Percentiles rank a stretch among this genome's conserved stretches.
Conservation (phyloP, 805 yeast genomes). For the Metschnikowia cerradonensis region DNA sequence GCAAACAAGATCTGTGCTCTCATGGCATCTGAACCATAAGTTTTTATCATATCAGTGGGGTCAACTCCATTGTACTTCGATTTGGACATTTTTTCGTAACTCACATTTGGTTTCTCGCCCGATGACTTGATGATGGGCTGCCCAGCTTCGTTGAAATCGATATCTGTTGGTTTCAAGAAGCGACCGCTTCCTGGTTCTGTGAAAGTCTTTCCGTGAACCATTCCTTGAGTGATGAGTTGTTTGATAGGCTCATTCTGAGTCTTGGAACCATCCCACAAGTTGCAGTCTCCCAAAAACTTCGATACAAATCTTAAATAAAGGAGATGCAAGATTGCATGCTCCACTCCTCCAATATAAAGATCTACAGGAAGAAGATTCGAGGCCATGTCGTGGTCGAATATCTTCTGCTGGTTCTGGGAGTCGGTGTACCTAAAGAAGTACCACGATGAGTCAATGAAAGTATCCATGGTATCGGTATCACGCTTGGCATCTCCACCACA, state of each 20-base stretch:
- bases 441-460: constrained; percentile 98
- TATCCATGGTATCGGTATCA: constrained; percentile 98
- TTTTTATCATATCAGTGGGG: constrained; percentile 68
- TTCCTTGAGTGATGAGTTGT: constrained; percentile 86
- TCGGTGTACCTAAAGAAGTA: constrained; percentile 84
- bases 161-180: constrained; percentile 76
- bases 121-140: constrained; percentile 47
- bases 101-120: constrained; percentile 48
- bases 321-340: constrained; percentile 91
- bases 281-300: constrained; percentile 66
- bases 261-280: constrained; percentile 61
- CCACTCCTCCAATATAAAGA: constrained; percentile 90
- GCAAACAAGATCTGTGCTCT: constrained; percentile 91
- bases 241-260: constrained; percentile 75
- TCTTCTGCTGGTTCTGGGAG: constrained; percentile 51
- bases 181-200: constrained; percentile 67
- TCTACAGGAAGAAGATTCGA: constrained; percentile 72
- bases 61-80: constrained; percentile 94
- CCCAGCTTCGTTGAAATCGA: constrained; percentile 40
- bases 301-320: constrained; percentile 82
- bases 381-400: constrained; percentile 53
- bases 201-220: constrained; percentile 93
- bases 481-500: constrained; percentile 73
- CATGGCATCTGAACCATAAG: constrained; percentile 90
- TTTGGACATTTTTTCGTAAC: constrained; percentile 93